These are phyloP conservation scores for Ganoderma boninense DNA, from an alignment of 1,284 basidiomycete species.

Conservation along the genomic window DNA sequence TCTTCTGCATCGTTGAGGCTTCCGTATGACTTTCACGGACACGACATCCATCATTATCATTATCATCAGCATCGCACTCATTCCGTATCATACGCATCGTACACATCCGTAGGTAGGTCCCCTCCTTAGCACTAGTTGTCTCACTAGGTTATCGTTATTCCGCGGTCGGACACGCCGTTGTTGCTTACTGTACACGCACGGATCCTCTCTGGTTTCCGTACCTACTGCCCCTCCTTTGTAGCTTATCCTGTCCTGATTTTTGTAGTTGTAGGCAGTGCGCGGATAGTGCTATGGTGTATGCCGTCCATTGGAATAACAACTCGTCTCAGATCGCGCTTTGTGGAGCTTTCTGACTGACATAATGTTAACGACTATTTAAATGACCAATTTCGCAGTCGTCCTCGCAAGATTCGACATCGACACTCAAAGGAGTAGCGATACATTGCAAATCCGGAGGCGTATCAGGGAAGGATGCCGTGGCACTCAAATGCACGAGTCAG, in stretches of 20 bases:
- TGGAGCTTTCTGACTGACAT: too few species aligned
- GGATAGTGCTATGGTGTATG: background rate
- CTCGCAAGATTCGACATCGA: too few species aligned
- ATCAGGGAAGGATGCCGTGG: too few species aligned
- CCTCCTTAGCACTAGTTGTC: background rate
- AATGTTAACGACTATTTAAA: too few species aligned
- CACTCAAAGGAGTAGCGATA: too few species aligned
- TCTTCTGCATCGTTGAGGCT: background rate
- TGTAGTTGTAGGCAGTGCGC: background rate
- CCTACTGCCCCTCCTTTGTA: background rate
- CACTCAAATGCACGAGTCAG: too few species aligned
- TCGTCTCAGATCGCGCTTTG: background rate
- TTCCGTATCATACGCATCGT: background rate
- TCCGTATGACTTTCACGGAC: too few species aligned
- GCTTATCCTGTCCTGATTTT: background rate
- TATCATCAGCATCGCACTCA: background rate
- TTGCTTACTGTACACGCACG: constrained; percentile 1
- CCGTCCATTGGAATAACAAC: constrained; percentile 3
- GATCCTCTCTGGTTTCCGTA: background rate
- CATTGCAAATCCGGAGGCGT: too few species aligned
- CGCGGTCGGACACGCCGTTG: background rate
- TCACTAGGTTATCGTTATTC: constrained; percentile 5
- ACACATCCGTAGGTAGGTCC: background rate
- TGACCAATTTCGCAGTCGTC: too few species aligned
- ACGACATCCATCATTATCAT: background rate